Evolutionary conservation across 164 flowering plant genomes (phyloP).

Genomic region (Nelumbo lutea): DNA sequence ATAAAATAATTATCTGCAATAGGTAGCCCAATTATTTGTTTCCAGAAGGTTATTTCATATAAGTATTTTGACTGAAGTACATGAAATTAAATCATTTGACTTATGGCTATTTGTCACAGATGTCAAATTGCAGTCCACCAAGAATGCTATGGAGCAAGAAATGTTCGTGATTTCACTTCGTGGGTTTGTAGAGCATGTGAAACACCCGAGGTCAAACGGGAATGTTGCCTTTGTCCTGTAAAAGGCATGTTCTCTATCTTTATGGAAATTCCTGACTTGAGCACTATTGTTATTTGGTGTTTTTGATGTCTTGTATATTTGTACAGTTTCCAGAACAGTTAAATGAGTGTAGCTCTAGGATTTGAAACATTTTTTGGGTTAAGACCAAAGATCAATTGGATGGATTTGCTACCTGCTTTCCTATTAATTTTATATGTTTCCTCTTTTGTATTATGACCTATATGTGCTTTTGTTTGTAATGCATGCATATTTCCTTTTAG

Average conservation of each 20-base stretch:
- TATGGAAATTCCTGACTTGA: too few relatives aligned
- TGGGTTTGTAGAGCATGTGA: conserved; percentile 99
- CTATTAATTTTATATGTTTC: not conserved
- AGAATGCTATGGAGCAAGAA: conserved; percentile 95
- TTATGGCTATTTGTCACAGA: conserved; percentile 32
- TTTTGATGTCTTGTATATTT: not conserved
- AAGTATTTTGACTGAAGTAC: not conserved
- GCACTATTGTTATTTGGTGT: not conserved
- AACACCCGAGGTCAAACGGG: conserved; percentile 72
- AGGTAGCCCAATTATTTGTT: conserved; percentile 38
- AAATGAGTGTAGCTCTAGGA: not conserved
- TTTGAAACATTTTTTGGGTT: not conserved
- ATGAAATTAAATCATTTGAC: not conserved
- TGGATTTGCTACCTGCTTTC: not conserved
- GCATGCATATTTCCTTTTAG: not conserved
- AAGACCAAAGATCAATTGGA: not conserved
- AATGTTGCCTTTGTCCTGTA: conserved; percentile 97
- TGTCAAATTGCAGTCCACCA: conserved; percentile 99
- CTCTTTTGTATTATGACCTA: not conserved
- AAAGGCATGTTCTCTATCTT: conserved; percentile 52
- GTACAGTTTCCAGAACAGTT: not conserved
- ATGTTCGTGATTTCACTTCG: conserved; percentile 74
- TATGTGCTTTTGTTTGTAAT: not conserved
- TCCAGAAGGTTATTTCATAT: not conserved
- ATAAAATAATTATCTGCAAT: conserved; percentile 93